Evolutionary conservation across 768 basidiomycete species (phyloP).

Genomic region (Amanita rubescens): DNA sequence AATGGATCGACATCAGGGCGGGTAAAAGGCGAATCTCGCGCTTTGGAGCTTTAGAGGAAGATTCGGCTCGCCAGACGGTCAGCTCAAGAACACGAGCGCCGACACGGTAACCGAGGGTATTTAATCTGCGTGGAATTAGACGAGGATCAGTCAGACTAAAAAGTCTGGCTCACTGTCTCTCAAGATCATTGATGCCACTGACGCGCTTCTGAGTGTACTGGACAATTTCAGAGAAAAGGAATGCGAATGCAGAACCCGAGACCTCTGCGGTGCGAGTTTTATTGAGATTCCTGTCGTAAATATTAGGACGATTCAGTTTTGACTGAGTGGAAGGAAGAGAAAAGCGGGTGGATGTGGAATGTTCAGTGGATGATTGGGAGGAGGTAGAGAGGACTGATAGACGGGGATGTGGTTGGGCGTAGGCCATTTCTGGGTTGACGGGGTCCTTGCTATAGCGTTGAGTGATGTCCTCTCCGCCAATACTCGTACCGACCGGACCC

Average conservation of each 20-base stretch:
- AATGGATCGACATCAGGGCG: slow-evolving; percentile 89
- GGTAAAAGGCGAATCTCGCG: slow-evolving; percentile 88
- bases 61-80: slow-evolving; percentile 74
- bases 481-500: slow-evolving; percentile 12
- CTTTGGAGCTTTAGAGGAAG: slow-evolving; percentile 80
- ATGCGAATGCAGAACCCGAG: slow-evolving; percentile 75
- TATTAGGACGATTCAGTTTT: slow-evolving; percentile 54
- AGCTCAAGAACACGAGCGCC: slow-evolving; percentile 84
- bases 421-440: background rate
- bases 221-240: slow-evolving; percentile 89
- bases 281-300: slow-evolving; percentile 86
- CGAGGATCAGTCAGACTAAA: background rate
- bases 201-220: slow-evolving; percentile 97
- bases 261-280: slow-evolving; percentile 84
- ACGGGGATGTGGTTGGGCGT: slow-evolving; percentile 37
- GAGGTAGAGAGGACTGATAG: slow-evolving; percentile 62
- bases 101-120: slow-evolving; percentile 88
- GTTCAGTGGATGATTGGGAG: slow-evolving; percentile 45
- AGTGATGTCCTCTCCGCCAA: background rate
- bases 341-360: slow-evolving; percentile 56
- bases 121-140: slow-evolving; percentile 49
- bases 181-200: slow-evolving; percentile 90
- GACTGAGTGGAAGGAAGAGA: slow-evolving; percentile 57
- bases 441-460: background rate
- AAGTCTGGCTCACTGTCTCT: slow-evolving; percentile 67